Evolutionary conservation across 345 rosid genomes (phyloP), one percentile per base, ranked within the genome.

Genomic region (Eutrema heterophyllum): DNA sequence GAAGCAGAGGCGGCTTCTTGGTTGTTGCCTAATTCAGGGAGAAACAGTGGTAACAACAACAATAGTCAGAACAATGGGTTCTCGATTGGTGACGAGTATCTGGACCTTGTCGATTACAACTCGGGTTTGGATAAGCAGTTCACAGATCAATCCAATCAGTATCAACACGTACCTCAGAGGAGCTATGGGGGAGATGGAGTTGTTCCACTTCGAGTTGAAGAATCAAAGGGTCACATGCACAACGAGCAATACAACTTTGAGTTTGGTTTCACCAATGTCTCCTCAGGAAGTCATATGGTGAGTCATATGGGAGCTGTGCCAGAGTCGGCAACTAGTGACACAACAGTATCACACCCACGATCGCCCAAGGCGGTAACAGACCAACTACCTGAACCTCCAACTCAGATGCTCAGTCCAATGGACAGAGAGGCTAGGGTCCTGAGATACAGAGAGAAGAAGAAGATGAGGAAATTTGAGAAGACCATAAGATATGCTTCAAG

Each of bases 401-500:
- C 56, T 74, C 86, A 85, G 84, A 75, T 82, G 83, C 91, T 93
- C 6, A 83, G 88, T 62, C 89, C 92, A 27, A 57, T 82, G 86
- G 99, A 92, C 71, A 84, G 97, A 83, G 91, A 90, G 68, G 99
- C 99, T 36, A 88, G 94, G 64, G 99, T 95, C 29, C 62, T 86
- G 32, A 86, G 98, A 74, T 93, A 93, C 85, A 93, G 89, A 81
- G 98, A 93, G 82, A 93, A 95, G 81, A 92, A 87, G 89, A 95
- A 95, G 83, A 79, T 68, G 0, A 83, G 99, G 70, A 95, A 92
- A 73, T 92, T 95, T 36, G 93, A 87, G 83, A 95, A 95, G 85
- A 95, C 96, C 11, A 95, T 92, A 64, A 80, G 99, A 81, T 92
- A 95, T 79, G 99, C 99, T 46, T 95, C 97, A 10, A 86, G 99